A percentile compares a stretch with the other conserved stretches of the same genome.
phyloP scores from a whole-genome alignment of 2,329 filamentous ascomycete species.

The Sordariomycetes sp. region DNA sequence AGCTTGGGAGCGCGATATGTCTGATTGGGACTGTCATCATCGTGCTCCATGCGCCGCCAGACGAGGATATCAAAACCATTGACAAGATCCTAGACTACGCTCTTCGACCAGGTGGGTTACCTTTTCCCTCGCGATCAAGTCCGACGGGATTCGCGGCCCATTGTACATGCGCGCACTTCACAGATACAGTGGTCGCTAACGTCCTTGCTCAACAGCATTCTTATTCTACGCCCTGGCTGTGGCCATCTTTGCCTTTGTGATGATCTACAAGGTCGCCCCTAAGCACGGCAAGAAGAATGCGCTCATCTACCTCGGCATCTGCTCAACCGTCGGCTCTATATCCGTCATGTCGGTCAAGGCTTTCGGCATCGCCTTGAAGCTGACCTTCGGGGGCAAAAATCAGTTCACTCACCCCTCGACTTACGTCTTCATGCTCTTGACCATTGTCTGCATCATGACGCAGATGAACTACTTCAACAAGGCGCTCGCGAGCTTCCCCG shows the following conservation, averaged over 20 bases:
- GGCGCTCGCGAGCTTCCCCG: conserved; percentile 89
- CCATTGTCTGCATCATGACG: conserved; percentile 83
- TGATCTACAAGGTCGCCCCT: conserved; percentile 93
- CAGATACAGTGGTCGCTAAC: not conserved
- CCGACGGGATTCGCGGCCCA: not conserved
- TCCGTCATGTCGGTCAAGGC: conserved; percentile 99
- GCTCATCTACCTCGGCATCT: conserved; percentile 92
- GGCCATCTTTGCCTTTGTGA: conserved; percentile 70
- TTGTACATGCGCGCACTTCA: not conserved
- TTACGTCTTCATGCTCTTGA: conserved; percentile 94
- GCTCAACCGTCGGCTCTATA: conserved; percentile 90
- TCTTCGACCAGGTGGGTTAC: conserved; percentile 65
- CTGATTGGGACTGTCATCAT: conserved; percentile 95
- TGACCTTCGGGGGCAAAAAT: conserved; percentile 86
- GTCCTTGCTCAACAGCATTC: conserved; percentile 48
- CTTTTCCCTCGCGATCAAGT: not conserved
- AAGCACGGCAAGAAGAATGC: conserved; percentile 89
- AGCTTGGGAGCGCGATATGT: conserved; percentile 91
- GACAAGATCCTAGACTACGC: conserved; percentile 87
- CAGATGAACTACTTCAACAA: conserved; percentile 99
- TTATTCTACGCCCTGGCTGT: conserved; percentile 74
- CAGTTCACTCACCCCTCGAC: conserved; percentile 92
- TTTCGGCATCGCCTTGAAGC: conserved; percentile 92
- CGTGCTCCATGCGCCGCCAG: conserved; percentile 89
- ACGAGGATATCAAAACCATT: conserved; percentile 81